Base-by-base conservation (phyloP, 1,139 yeast genomes). In the Candida sojae region DNA sequence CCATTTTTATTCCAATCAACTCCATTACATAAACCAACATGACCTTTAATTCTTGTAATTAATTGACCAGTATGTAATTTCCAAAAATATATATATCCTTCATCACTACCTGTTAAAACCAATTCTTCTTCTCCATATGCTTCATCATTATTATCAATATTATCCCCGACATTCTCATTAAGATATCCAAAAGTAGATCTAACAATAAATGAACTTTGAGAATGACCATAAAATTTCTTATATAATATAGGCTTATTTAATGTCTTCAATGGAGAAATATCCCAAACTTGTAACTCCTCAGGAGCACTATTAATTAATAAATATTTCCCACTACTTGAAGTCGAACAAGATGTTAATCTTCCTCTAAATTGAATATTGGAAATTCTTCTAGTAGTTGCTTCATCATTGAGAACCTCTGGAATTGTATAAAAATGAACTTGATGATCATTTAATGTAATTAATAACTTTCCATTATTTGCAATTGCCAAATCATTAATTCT, bases 261-360 rank as follows among this genome's bases (percentile, higher is more conserved):
- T 9, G 37, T 38, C 13, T 54, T 38, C 6, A 48, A 43, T 2
- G 51, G 47, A 2, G 71, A 63, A 29, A 75, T 72, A 58, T 88
- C 86, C 95, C 96, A 90, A 6, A 90, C 70, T 58, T 88, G 95
- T 13, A 91, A 66, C 59, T 87, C 95, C 56, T 87, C 91, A 0
- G 91, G 88, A n/a, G 83, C 82, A 12, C 85, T 77, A 57, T 83
- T 86, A 32, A 89, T 74, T 36, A 90, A 64, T 5, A 86, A 72
- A 73, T 64, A 66, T 70, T 80, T 68, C 53, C 79, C 79, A 56
- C 64, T 67, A 12, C 63, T 59, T 9, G 77, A 70, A 1, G 73
- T 60, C 1, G 75, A 67, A 53, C 79, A 73, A 2, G 78, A 72
- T 0, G 77, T 72, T 36, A 74, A 57, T 39, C 75, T 60, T 2